A percentile compares a stretch with the other conserved stretches of the same genome.
phyloP scores from a whole-genome alignment of 176 grass and related monocot genomes.

The Guadua angustifolia region DNA sequence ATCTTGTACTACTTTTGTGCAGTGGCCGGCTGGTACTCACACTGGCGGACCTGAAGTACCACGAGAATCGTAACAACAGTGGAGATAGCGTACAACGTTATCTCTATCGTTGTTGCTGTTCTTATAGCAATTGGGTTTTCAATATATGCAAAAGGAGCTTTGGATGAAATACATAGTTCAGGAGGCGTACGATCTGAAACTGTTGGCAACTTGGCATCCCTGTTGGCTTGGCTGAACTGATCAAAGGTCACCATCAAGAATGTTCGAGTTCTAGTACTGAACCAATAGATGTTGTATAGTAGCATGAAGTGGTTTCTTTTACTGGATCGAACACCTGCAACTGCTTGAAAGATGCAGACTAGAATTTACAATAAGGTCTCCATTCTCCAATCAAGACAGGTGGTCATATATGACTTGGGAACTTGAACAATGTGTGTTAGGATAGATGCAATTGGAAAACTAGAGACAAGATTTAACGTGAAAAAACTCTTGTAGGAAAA shows the following conservation, averaged over 20 bases:
- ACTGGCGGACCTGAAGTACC: slow-evolving; percentile 73
- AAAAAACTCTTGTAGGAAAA: too few species aligned
- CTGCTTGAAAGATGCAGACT: slow-evolving; percentile 16
- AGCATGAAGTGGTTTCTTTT: not conserved
- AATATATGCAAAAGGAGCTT: slow-evolving; percentile 71
- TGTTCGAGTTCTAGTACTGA: slow-evolving; percentile 41
- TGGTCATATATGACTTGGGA: not conserved
- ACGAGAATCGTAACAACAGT: slow-evolving; percentile 66
- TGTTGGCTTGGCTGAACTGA: slow-evolving; percentile 13
- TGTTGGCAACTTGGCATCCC: too few species aligned
- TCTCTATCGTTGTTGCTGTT: slow-evolving; percentile 62
- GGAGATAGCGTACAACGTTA: slow-evolving; percentile 81
- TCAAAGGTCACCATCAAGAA: slow-evolving; percentile 52
- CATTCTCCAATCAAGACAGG: not conserved
- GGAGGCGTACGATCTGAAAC: slow-evolving; percentile 37
- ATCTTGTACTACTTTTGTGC: slow-evolving; percentile 35
- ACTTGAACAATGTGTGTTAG: too few species aligned
- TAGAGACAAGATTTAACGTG: too few species aligned
- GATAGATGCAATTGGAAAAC: too few species aligned
- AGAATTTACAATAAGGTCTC: not conserved
- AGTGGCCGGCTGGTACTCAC: slow-evolving; percentile 80
- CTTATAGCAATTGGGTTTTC: slow-evolving; percentile 69
- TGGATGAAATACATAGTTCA: slow-evolving; percentile 50
- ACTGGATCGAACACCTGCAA: not conserved
- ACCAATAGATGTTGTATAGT: slow-evolving; percentile 52